A percentile compares a stretch with the other conserved stretches of the same genome.
phyloP scores from a whole-genome alignment of 257 asterid species.

The Nicotiana noctiflora region DNA sequence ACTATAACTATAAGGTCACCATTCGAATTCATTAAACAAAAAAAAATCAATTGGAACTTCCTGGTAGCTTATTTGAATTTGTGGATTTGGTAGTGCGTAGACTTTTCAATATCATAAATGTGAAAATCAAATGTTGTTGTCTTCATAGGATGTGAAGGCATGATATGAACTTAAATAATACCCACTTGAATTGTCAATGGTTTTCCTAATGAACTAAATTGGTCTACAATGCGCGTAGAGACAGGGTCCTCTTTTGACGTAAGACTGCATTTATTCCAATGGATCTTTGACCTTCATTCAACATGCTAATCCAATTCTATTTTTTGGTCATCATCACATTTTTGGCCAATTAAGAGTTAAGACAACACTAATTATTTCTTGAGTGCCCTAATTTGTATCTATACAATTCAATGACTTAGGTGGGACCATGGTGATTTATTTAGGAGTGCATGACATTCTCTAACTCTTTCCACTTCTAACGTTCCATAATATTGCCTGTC shows the following conservation, averaged over 20 bases:
- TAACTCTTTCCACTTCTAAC: no score
- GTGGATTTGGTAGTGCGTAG: neutral
- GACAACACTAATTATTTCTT: no score
- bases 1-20: no score
- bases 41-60: no score
- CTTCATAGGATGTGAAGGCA: neutral
- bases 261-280: no score
- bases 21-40: no score
- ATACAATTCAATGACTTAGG: no score
- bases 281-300: neutral
- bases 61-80: no score
- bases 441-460: no score
- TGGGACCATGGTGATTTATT: no score
- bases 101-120: neutral
- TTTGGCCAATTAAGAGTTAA: neutral
- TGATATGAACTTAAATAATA: neutral
- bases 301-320: neutral
- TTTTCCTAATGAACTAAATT: neutral
- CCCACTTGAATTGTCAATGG: neutral
- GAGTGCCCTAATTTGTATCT: no score
- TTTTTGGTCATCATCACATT: neutral
- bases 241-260: neutral
- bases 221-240: slow-evolving; percentile 4
- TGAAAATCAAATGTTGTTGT: neutral
- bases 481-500: no score